Evolutionary conservation across 352 stramenopile genomes (phyloP).

Genomic region (Phytophthora gonapodyides): DNA sequence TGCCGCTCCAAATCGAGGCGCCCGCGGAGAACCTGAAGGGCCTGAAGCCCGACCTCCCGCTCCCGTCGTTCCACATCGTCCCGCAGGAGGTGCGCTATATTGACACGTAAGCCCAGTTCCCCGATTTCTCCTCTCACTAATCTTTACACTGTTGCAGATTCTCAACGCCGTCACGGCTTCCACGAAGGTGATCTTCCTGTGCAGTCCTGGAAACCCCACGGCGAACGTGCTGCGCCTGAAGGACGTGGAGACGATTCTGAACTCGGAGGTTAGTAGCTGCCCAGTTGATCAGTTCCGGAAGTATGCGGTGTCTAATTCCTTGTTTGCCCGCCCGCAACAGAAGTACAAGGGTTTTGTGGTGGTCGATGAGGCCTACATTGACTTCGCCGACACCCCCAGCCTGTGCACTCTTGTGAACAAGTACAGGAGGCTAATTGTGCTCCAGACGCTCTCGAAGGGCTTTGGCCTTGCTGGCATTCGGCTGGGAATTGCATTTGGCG

Average conservation of each 20-base stretch:
- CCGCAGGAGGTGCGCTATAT: conserved; percentile 50
- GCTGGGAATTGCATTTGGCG: conserved; percentile 91
- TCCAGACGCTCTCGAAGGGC: conserved; percentile 98
- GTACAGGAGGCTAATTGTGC: conserved; percentile 95
- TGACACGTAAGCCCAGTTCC: neutral
- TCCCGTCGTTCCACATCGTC: conserved; percentile 86
- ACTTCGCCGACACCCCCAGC: conserved; percentile 90
- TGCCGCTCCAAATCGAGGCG: conserved; percentile 88
- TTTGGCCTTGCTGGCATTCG: conserved; percentile 98
- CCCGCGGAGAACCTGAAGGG: conserved; percentile 64
- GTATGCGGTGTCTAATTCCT: conserved; percentile 1
- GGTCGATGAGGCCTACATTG: conserved; percentile 98
- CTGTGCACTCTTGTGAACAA: conserved; percentile 91
- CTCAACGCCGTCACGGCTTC: conserved; percentile 82
- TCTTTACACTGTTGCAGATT: conserved; percentile 56
- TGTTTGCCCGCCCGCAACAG: conserved; percentile 25
- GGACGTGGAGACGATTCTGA: conserved; percentile 91
- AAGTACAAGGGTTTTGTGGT: conserved; percentile 95
- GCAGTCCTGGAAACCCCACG: conserved; percentile 98
- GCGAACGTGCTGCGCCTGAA: conserved; percentile 92
- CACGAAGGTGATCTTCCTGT: conserved; percentile 98
- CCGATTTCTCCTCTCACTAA: neutral
- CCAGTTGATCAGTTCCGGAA: neutral
- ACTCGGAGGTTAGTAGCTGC: conserved; percentile 54
- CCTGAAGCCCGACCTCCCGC: conserved; percentile 54